Conservation (phyloP, 2,329 filamentous ascomycete species). For the Fusarium nelsonii region DNA sequence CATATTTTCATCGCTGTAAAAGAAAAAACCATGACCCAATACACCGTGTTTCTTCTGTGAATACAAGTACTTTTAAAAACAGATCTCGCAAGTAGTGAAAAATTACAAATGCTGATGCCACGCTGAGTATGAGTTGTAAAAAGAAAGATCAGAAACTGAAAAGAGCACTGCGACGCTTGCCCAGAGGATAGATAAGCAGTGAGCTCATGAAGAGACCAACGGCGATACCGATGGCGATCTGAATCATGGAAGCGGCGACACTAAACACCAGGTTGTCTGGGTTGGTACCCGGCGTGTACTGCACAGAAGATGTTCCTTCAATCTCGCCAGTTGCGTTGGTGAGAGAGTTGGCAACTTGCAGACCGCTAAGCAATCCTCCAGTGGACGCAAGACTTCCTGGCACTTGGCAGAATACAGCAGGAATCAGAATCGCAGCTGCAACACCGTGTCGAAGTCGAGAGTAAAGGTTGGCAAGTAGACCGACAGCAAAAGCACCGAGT, state of each 20-base stretch:
- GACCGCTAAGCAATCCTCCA: slow-evolving; percentile 60
- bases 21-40: background rate
- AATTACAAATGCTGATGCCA: slow-evolving; percentile 19
- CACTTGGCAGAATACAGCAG: slow-evolving; percentile 63
- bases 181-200: slow-evolving; percentile 62
- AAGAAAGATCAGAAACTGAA: slow-evolving; percentile 58
- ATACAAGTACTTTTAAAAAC: slow-evolving; percentile 15
- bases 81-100: background rate
- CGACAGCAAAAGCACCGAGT: slow-evolving; percentile 80
- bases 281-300: slow-evolving; percentile 36
- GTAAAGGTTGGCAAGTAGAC: slow-evolving; percentile 82
- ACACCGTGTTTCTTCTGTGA: background rate
- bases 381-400: slow-evolving; percentile 62
- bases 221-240: slow-evolving; percentile 66
- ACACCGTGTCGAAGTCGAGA: slow-evolving; percentile 69
- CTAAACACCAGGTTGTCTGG: slow-evolving; percentile 58
- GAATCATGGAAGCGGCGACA: slow-evolving; percentile 64
- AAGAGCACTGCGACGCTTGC: slow-evolving; percentile 62
- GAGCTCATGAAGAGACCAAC: slow-evolving; percentile 64
- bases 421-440: slow-evolving; percentile 61
- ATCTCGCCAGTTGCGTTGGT: slow-evolving; percentile 54
- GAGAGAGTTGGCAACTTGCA: slow-evolving; percentile 59
- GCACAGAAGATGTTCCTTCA: slow-evolving; percentile 53
- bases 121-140: slow-evolving; percentile 11
- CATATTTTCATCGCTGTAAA: slow-evolving; percentile 9